Percentiles rank a stretch among this genome's conserved stretches.
These are phyloP conservation scores for Glonium stellatum DNA, from an alignment of 495 filamentous ascomycete genomes.

Conservation along the genomic window DNA sequence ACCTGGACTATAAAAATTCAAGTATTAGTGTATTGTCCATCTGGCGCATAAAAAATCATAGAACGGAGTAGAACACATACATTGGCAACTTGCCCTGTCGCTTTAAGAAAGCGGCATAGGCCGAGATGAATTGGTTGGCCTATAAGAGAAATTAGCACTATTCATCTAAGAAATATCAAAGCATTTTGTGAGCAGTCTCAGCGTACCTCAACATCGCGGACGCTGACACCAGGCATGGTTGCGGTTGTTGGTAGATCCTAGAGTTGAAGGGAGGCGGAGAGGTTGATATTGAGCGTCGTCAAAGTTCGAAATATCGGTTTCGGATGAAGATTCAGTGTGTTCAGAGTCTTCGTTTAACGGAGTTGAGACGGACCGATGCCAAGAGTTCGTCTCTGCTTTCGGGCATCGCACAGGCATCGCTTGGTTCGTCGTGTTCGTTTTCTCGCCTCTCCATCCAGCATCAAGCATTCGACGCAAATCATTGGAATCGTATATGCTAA, in stretches of 20 bases:
- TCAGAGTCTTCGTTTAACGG: background rate
- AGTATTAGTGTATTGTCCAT: slow-evolving; percentile 27
- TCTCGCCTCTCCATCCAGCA: too few relatives aligned
- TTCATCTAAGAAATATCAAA: background rate
- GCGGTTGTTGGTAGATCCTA: background rate
- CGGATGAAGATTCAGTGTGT: background rate
- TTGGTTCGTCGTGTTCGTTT: too few relatives aligned
- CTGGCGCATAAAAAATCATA: background rate
- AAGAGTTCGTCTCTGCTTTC: background rate
- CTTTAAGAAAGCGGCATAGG: slow-evolving; percentile 97
- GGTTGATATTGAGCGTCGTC: background rate
- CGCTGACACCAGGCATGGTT: slow-evolving; percentile 27
- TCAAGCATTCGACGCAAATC: too few relatives aligned
- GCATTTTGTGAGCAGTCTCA: background rate
- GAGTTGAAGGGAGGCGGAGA: background rate
- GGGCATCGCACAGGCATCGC: too few relatives aligned
- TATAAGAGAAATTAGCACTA: slow-evolving; percentile 32
- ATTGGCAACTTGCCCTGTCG: slow-evolving; percentile 97
- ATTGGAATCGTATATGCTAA: too few relatives aligned
- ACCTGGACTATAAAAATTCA: slow-evolving; percentile 21
- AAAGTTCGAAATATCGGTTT: background rate
- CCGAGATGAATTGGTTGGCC: slow-evolving; percentile 91
- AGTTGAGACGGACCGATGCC: background rate
- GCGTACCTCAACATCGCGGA: slow-evolving; percentile 30
- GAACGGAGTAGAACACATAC: slow-evolving; percentile 39